These are phyloP conservation scores for Penicillium goetzii DNA, from an alignment of 495 filamentous ascomycete species.

Conservation along the genomic window DNA sequence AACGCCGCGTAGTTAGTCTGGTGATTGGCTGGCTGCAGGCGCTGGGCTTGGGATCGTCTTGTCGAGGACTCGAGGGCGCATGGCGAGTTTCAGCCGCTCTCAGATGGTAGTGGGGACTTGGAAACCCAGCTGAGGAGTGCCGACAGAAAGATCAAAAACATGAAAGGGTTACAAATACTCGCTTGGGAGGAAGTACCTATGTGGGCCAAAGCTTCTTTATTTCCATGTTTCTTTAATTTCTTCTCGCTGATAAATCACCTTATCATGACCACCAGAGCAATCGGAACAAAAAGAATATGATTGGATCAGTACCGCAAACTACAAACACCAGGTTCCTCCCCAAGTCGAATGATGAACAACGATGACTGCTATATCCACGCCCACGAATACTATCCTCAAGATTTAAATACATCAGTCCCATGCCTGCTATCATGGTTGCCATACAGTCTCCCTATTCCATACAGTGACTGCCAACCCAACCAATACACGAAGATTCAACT, in stretches of 20 bases:
- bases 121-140: no score
- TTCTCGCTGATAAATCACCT: no score
- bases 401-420: not conserved
- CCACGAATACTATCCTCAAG: not conserved
- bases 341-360: not conserved
- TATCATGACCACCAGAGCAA: no score
- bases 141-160: no score
- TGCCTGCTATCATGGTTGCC: not conserved
- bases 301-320: no score
- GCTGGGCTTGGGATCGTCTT: slow-evolving; percentile 2
- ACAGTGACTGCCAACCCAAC: not conserved
- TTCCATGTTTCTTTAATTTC: no score
- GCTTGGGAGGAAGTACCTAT: no score
- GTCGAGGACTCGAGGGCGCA: not conserved
- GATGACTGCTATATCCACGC: not conserved
- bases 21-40: slow-evolving; percentile 11
- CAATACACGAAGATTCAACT: not conserved
- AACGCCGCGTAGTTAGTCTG: not conserved
- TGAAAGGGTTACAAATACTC: no score
- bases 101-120: no score
- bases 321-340: no score
- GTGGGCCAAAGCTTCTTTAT: no score
- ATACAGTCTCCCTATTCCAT: not conserved
- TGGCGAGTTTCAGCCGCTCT: slow-evolving; percentile 11
- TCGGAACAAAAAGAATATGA: no score